Evolutionary conservation across 768 basidiomycete genomes (phyloP).

Genomic region (Psilocybe azurescens): DNA sequence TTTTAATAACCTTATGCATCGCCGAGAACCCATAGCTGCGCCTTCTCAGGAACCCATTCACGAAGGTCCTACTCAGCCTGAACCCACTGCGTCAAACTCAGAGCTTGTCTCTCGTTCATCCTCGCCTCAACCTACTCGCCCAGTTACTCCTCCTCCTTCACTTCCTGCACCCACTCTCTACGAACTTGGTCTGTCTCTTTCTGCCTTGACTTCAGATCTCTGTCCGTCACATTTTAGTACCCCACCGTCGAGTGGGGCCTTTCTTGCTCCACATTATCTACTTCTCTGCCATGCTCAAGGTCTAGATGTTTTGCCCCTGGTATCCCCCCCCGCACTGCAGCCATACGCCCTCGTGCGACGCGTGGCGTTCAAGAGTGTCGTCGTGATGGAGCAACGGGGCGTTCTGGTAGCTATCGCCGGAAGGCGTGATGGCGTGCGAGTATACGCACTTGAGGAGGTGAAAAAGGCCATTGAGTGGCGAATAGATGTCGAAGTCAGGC

Average conservation of each 20-base stretch:
- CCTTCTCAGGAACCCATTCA: constrained; percentile 36
- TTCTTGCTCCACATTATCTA: constrained; percentile 81
- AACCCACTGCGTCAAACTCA: constrained; percentile 32
- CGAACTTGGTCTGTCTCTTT: constrained; percentile 78
- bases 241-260: constrained; percentile 79
- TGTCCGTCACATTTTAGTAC: constrained; percentile 80
- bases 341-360: constrained; percentile 85
- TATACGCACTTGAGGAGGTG: constrained; percentile 88
- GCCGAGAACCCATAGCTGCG: constrained; percentile 55
- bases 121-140: constrained; percentile 61
- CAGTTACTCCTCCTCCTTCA: constrained; percentile 78
- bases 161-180: constrained; percentile 72
- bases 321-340: constrained; percentile 73
- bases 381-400: constrained; percentile 91
- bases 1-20: constrained; percentile 81
- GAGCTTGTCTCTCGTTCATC: constrained; percentile 52
- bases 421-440: constrained; percentile 83
- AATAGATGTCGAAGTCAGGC: constrained; percentile 76
- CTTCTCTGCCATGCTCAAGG: constrained; percentile 88
- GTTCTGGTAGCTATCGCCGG: constrained; percentile 92
- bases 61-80: constrained; percentile 29
- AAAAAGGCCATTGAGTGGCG: constrained; percentile 89
- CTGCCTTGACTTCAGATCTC: constrained; percentile 68
- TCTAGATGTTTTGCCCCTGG: constrained; percentile 81
- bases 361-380: constrained; percentile 84